Percentiles rank a stretch among this genome's conserved stretches.
Evolutionary conservation across 805 yeast species (phyloP).

Genomic region (Yarrowia divulgata): DNA sequence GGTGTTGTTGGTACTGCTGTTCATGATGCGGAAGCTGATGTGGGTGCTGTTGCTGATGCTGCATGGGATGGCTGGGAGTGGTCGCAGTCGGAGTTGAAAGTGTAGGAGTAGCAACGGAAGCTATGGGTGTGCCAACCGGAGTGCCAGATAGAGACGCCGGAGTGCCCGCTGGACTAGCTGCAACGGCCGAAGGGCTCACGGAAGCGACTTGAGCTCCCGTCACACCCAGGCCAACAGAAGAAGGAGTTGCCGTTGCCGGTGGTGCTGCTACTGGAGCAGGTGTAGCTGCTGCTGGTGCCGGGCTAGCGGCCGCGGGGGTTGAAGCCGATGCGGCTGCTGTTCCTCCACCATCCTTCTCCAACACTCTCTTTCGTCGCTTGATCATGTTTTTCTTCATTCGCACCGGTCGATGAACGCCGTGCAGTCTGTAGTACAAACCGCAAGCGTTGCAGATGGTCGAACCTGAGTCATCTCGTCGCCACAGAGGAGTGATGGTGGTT

Average conservation of each 20-base stretch:
- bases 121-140: slow-evolving; percentile 1
- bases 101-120: background rate
- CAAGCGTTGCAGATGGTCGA: slow-evolving; percentile 90
- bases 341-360: slow-evolving; percentile 42
- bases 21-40: slow-evolving; percentile 2
- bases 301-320: slow-evolving; percentile 7
- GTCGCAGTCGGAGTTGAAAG: background rate
- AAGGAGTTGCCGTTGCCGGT: background rate
- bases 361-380: slow-evolving; percentile 71
- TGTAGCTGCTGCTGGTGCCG: background rate
- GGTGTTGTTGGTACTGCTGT: background rate
- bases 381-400: slow-evolving; percentile 75
- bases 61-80: slow-evolving; percentile 11
- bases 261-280: background rate
- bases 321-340: slow-evolving; percentile 31
- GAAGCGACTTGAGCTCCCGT: background rate
- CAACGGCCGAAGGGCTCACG: background rate
- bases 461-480: slow-evolving; percentile 85
- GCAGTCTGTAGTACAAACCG: slow-evolving; percentile 75
- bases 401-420: slow-evolving; percentile 78
- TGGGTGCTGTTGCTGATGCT: background rate
- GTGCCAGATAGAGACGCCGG: slow-evolving; percentile 12
- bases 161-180: slow-evolving; percentile 5
- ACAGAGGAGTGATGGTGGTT: slow-evolving; percentile 83
- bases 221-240: slow-evolving; percentile 3